Base-by-base conservation (phyloP, 2,329 filamentous ascomycete genomes). In the Westerdykella sp. region DNA sequence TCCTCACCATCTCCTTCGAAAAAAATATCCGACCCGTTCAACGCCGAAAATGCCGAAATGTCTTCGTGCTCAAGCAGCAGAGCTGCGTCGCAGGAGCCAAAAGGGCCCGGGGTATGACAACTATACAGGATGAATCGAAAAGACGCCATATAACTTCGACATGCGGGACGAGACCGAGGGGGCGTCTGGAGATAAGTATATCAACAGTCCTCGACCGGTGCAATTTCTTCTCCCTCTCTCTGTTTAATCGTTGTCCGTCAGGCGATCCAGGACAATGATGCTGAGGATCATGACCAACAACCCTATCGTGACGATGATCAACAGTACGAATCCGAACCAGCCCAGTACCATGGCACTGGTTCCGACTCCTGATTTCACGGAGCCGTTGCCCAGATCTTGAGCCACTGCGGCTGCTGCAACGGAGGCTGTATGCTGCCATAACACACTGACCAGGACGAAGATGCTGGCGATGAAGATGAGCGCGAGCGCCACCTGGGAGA, bases 221-320 rank as follows among this genome's bases (percentile, higher is more conserved):
- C 25, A 28, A 21, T 16, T 22, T 40, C 21, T 22, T 15, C 23
- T 22, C 28, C 28, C 14, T 5, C 4, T n/a, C 5, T 43, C 7
- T 22, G 40, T 32, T 57, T 54, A 59, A 34, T 63, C 52, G 45
- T 64, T 56, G 51, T 74, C 73, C 45, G 73, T 74, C 59, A 75
- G 65, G 46, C 85, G 77, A 55, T 81, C 77, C 52, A 96, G 72
- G 44, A 95, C 77, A 55, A 83, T 79, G 63, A 96, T 93, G 71
- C 89, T 96, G 66, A 97, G 73, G 59, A 96, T 95, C 89, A 97
- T 97, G 60, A 96, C 85, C 49, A 98, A 73, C 68, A 97, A 69
- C 43, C 91, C 93, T 60, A 97, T 93, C 39, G 91, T 97, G 41
- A 97, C 91, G 49, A 97, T 84, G 57, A 98, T 95, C 52, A 98